Evolutionary conservation across 2,329 filamentous ascomycete genomes (phyloP).

Genomic region (Colletotrichum sp.): DNA sequence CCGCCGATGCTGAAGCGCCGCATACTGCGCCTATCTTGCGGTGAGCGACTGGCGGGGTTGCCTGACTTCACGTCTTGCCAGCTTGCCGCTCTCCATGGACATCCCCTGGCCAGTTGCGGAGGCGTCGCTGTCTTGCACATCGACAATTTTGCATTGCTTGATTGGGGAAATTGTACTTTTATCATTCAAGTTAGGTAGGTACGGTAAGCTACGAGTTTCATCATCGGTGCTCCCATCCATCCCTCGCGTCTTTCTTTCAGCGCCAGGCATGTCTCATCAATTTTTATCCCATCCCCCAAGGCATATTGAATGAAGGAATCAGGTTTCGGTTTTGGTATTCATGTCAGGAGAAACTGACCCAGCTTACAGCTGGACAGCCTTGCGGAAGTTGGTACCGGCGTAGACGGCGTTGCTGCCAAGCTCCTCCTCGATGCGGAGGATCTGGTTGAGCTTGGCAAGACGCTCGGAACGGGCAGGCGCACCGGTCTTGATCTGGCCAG

Average conservation of each 20-base stretch:
- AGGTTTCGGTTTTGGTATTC: background rate
- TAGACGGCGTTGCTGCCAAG: constrained; percentile 91
- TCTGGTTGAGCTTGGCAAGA: constrained; percentile 99
- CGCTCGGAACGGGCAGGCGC: constrained; percentile 96
- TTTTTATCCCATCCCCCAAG: background rate
- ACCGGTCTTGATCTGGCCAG: constrained; percentile 99
- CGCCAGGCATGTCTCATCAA: constrained; percentile 17
- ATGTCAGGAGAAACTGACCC: background rate
- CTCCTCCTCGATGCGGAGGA: constrained; percentile 99
- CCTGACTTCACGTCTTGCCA: background rate
- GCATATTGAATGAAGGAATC: background rate
- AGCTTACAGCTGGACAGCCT: constrained; percentile 81
- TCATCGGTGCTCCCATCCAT: constrained; percentile 15
- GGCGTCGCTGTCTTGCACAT: background rate
- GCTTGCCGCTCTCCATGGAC: background rate
- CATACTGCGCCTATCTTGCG: background rate
- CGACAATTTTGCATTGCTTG: background rate
- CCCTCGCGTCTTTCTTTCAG: constrained; percentile 7
- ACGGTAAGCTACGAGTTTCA: constrained; percentile 16
- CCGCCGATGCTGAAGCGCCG: background rate
- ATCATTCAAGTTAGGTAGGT: constrained; percentile 1
- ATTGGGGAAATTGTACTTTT: background rate
- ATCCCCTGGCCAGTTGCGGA: background rate
- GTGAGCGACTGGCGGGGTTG: background rate
- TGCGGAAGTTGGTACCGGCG: constrained; percentile 92